phyloP scores from a whole-genome alignment of 805 yeast species.

The Wickerhamiella kurtzmanii region DNA sequence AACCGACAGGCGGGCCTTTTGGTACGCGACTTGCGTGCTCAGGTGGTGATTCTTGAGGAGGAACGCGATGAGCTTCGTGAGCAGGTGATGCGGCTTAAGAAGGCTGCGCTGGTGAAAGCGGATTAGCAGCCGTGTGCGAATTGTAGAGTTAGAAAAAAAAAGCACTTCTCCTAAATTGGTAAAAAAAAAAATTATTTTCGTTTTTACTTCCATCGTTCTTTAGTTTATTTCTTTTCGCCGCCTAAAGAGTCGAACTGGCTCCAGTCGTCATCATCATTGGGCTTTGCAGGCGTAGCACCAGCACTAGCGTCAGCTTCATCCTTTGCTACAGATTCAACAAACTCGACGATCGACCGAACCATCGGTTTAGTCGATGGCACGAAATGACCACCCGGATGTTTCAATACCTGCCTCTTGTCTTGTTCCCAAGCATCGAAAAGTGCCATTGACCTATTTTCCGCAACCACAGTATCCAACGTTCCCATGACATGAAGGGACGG shows the following conservation, averaged over 20 bases:
- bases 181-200: too few relatives aligned
- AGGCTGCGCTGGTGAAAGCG: constrained; percentile 19
- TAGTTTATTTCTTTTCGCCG: constrained; percentile 5
- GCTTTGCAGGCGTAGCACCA: background rate
- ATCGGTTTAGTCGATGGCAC: constrained; percentile 75
- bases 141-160: background rate
- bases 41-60: constrained; percentile 62
- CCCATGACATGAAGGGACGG: constrained; percentile 71
- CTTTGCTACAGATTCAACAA: constrained; percentile 13
- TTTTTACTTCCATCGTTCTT: too few relatives aligned
- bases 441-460: constrained; percentile 51
- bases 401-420: constrained; percentile 35
- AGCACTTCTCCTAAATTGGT: background rate
- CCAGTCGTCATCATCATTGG: constrained; percentile 24
- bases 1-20: constrained; percentile 50
- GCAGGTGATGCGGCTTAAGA: constrained; percentile 21
- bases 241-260: constrained; percentile 29
- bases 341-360: constrained; percentile 23
- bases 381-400: constrained; percentile 95
- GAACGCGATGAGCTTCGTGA: constrained; percentile 59
- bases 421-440: constrained; percentile 40
- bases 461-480: constrained; percentile 74
- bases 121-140: too few relatives aligned
- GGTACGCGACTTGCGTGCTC: constrained; percentile 73
- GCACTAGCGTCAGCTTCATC: constrained; percentile 7